phyloP scores from a whole-genome alignment of 345 rosid species.

The Boechera retrofracta region DNA sequence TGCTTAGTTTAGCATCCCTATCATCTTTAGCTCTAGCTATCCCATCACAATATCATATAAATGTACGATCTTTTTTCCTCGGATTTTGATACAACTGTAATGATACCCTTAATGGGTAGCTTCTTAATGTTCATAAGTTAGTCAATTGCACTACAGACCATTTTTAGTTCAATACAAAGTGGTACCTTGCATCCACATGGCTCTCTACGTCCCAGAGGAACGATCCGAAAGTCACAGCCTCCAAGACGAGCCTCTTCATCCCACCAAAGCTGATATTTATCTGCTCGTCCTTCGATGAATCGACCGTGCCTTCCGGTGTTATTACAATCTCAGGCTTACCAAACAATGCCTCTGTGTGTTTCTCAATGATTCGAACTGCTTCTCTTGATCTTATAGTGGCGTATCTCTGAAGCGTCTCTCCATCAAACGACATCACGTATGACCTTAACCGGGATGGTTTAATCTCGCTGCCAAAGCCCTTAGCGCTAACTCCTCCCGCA shows the following conservation, averaged over 20 bases:
- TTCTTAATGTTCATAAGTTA: conserved; percentile 45
- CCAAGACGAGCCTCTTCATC: conserved; percentile 89
- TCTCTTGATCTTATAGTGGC: conserved; percentile 95
- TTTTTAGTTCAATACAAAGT: conserved; percentile 68
- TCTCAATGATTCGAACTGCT: conserved; percentile 86
- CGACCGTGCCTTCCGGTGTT: conserved; percentile 69
- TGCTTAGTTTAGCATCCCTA: conserved; percentile 38
- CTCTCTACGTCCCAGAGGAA: conserved; percentile 99
- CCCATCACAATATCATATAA: conserved; percentile 23
- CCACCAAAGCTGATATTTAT: conserved; percentile 88
- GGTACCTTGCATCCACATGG: conserved; percentile 93
- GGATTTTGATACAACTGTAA: conserved; percentile 26
- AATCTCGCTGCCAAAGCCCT: conserved; percentile 63
- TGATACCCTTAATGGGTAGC: conserved; percentile 31
- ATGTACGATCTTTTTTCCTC: conserved; percentile 27
- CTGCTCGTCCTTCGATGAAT: conserved; percentile 73
- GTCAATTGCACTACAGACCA: conserved; percentile 33
- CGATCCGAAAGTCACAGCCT: conserved; percentile 96
- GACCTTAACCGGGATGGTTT: conserved; percentile 71
- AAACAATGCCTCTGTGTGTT: conserved; percentile 95
- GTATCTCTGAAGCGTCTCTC: conserved; percentile 90
- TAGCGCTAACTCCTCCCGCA: conserved; percentile 62
- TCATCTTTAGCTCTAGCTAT: conserved; percentile 34
- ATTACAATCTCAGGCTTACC: conserved; percentile 85
- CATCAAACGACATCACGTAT: conserved; percentile 92